Base-by-base conservation (phyloP, 2,329 filamentous ascomycete species). In the Penicillium sp. region DNA sequence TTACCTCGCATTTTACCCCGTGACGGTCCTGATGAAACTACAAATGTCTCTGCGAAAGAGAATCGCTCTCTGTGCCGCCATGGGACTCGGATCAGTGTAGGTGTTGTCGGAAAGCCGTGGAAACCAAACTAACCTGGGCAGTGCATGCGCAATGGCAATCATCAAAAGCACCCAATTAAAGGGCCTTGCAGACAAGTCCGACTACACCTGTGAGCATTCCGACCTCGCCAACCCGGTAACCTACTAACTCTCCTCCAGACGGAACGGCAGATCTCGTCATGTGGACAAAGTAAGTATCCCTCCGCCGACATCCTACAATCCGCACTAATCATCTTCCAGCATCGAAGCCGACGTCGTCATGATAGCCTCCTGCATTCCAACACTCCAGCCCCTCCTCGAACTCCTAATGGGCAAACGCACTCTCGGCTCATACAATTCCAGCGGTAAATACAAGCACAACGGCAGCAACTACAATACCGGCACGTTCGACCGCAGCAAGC, bases 221-320 rank as follows among this genome's bases (percentile, higher is more conserved):
- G 13, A 18, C 18, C 7, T 11, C 31, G 5, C 11, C 18, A 24
- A 7, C 6, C 5, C 13, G 39, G 16, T 30, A 20, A 13, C 11
- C 31, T 28, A 57, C 38, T 48, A 13, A 55, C 46, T 22, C 16
- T 38, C 16, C 9, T 27, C 22, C 25, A 62, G 62, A 66, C 47
- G 66, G 72, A 13, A 76, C 72, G 7, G 68, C 69, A 0, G 73
- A 76, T 20, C 63, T 77, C 7, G 67, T 76, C 3, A 70, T 77
- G 41, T 79, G 76, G 75, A 77, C 75, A 9, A 66, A 70, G 75
- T 76, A 18, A 20, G 1, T 10, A 16, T 16, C 16, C n/a, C n/a
- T 10, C 16, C 35, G 6, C 16, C 3, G 3, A 16, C 33, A 16
- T 20, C 33, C 33, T 2, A 5, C 14, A 36, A 6, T 4, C n/a